Evolutionary conservation across 441 rosid genomes (phyloP), one percentile per base, ranked within the genome.

Genomic region (Arabidopsis hybrid): DNA sequence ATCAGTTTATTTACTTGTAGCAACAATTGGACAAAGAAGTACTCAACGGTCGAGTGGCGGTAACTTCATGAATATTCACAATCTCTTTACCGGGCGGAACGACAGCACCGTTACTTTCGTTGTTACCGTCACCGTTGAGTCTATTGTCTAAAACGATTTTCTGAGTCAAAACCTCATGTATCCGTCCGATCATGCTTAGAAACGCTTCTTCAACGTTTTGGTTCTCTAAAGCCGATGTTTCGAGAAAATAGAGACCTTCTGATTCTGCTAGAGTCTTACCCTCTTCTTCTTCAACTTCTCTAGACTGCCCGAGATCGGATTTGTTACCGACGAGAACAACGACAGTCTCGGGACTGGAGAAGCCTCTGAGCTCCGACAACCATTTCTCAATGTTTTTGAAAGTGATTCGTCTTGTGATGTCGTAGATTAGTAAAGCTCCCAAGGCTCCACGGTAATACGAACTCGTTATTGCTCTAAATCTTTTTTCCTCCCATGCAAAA

Each of bases 361-460:
- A 87, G 8, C 82, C 87, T 71, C 89, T 71, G 12, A 93, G 89
- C 87, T 93, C 97, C 1, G 42, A 66, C 51, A 93, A 51, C 74
- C 79, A 69, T 38, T 63, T 69, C 21, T 29, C 57, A 16, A 76
- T 69, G 66, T 56, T 76, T 0, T 75, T 74, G 10, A 91, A 93
- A 0, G 96, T 91, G 50, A 70, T 35, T 66, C 88, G 73, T 8
- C 98, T 71, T 0, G 94, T 89, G 60, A 88, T 87, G 83, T 93
- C 97, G 59, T 93, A 91, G 1, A 88, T 95, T 2, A 93, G 83
- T 6, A 93, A 53, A 4, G 98, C 97, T 0, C 97, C 97, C 1
- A 93, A 78, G 1, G 97, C 98, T 72, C 98, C 98, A 0, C 98
- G 82, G 63, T 93, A 93, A 74, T 91, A 93, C 5, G 98, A 93